Evolutionary conservation across 78 protist species (phyloP), one percentile per base, ranked within the genome.

Genomic region (Mantamonas sphyraenae): DNA sequence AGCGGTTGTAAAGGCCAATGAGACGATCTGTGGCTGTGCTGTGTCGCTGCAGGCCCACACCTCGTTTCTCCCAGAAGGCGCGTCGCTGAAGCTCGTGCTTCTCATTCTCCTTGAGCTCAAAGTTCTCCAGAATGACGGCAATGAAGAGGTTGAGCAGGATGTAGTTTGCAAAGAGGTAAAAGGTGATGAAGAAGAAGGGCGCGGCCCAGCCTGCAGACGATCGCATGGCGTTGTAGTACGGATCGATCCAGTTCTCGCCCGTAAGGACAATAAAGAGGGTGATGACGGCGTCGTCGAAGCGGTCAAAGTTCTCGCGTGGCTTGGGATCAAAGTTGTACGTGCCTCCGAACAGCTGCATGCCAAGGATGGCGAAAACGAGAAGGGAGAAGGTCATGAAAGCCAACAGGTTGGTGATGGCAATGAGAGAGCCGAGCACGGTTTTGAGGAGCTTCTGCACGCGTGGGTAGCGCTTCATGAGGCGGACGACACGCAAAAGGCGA

Each of bases 41-140:
- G n/a, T n/a, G n/a, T n/a, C n/a, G n/a, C n/a, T n/a, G n/a, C n/a
- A n/a, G n/a, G n/a, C n/a, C n/a, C n/a, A n/a, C n/a, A n/a, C n/a
- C n/a, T n/a, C n/a, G n/a, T n/a, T n/a, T n/a, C n/a, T n/a, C n/a
- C n/a, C n/a, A n/a, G 22, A 42, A 42, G 47, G 5, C 47, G 47
- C 22, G 22, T 12, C 5, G 10, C 22, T 42, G 10, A 5, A 42
- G 47, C 47, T 42, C 47, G 47, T 12, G 47, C 47, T 42, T 5
- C 47, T 5, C 47, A 5, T 10, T 5, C 30, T 63, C 20, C 10
- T 47, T 53, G 19, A 33, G 19, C 45, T 17, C 39, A 20, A 76
- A 68, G 68, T 77, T 68, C 5, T 77, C 82, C 31, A 77, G 35
- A 24, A 77, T 69, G 62, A 77, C 38, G 33, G 82, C 82, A 38